Evolutionary conservation across 805 yeast genomes (phyloP).

Genomic region (Lachancea quebecensis): DNA sequence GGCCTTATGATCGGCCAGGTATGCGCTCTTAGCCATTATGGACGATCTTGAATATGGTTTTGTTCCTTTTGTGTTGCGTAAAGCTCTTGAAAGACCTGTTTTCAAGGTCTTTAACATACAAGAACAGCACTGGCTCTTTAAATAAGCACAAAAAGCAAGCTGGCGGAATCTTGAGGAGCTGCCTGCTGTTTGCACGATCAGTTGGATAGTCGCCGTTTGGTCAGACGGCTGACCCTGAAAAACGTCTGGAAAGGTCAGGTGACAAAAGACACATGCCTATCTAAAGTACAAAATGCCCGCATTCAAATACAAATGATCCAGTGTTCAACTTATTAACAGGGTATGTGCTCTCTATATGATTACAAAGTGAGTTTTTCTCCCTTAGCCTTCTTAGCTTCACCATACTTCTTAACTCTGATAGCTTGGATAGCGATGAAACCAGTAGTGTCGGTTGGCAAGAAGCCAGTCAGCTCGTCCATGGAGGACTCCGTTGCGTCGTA

Average conservation of each 20-base stretch:
- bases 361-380: conserved; percentile 42
- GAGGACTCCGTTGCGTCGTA: conserved; percentile 98
- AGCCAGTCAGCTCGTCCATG: conserved; percentile 98
- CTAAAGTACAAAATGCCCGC: background rate
- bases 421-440: conserved; percentile 98
- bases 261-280: background rate
- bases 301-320: background rate
- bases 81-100: background rate
- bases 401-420: conserved; percentile 96
- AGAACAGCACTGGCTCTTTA: no score
- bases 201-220: background rate
- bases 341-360: background rate
- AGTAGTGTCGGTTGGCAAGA: conserved; percentile 92
- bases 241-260: background rate
- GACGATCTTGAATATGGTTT: background rate
- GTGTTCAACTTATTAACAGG: no score
- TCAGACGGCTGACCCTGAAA: background rate
- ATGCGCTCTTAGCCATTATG: conserved; percentile 11
- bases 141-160: no score
- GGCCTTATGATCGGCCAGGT: conserved; percentile 53
- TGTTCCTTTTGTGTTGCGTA: background rate
- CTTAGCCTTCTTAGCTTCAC: conserved; percentile 85
- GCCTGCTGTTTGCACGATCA: no score
- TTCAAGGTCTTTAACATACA: background rate
- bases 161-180: no score